phyloP scores from a whole-genome alignment of 1,284 basidiomycete species.

The Sporisorium graminicola region DNA sequence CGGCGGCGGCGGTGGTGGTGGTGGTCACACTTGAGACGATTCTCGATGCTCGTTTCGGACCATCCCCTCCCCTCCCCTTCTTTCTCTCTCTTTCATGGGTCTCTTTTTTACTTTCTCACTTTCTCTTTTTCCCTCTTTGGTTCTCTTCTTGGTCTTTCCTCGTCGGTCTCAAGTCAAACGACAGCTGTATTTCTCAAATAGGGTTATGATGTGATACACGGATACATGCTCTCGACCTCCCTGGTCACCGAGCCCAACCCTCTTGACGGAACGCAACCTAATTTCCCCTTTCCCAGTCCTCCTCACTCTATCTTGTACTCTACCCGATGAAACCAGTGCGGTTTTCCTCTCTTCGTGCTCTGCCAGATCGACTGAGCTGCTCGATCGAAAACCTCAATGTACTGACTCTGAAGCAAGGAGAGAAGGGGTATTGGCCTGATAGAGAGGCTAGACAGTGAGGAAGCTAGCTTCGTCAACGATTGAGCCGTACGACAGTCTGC shows the following conservation, averaged over 20 bases:
- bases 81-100: background rate
- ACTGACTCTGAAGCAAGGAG: background rate
- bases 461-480: background rate
- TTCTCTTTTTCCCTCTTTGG: slow-evolving; percentile 10
- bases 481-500: slow-evolving; percentile 15
- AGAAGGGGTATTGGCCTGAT: too few species aligned
- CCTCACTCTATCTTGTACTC: slow-evolving; percentile 18
- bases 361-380: background rate
- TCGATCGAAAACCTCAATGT: too few species aligned
- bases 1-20: slow-evolving; percentile 14
- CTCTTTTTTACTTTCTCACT: slow-evolving; percentile 7
- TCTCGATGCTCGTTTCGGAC: slow-evolving; percentile 5
- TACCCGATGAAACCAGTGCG: background rate
- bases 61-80: background rate
- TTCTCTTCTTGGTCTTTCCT: slow-evolving; percentile 6
- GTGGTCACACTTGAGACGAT: slow-evolving; percentile 27
- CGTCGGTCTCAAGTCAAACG: background rate
- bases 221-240: slow-evolving; percentile 12
- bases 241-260: slow-evolving; percentile 9
- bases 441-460: background rate
- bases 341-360: background rate
- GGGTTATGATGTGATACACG: slow-evolving; percentile 43
- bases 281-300: background rate
- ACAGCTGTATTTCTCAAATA: slow-evolving; percentile 26
- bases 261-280: slow-evolving; percentile 26